Conservation (phyloP, 306 rosid species). For the Pyrus communis region DNA sequence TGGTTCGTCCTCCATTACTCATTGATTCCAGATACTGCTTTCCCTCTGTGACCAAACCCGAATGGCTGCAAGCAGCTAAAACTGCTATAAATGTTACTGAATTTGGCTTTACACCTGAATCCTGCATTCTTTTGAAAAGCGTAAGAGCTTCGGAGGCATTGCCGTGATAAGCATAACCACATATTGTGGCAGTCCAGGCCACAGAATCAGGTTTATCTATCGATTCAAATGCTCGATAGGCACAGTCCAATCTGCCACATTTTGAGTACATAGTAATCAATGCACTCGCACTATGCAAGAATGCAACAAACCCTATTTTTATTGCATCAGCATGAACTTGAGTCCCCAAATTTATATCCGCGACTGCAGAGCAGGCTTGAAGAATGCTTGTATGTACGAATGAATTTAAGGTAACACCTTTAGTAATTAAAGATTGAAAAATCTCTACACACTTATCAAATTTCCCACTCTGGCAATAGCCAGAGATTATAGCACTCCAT, state of each 20-base stretch:
- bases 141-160: slow-evolving; percentile 40
- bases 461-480: slow-evolving; percentile 50
- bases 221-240: slow-evolving; percentile 37
- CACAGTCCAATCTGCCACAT: slow-evolving; percentile 52
- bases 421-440: slow-evolving; percentile 37
- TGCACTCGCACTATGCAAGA: slow-evolving; percentile 49
- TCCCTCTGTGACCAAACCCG: slow-evolving; percentile 44
- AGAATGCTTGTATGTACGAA: slow-evolving; percentile 47
- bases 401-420: slow-evolving; percentile 41
- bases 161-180: slow-evolving; percentile 52
- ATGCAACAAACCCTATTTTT: slow-evolving; percentile 37
- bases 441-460: slow-evolving; percentile 35
- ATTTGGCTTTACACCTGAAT: slow-evolving; percentile 41
- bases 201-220: slow-evolving; percentile 45
- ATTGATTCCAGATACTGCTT: slow-evolving; percentile 43
- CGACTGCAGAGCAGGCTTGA: slow-evolving; percentile 52
- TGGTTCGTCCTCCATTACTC: slow-evolving; percentile 42
- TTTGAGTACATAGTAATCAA: slow-evolving; percentile 61
- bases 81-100: slow-evolving; percentile 49
- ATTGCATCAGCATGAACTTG: slow-evolving; percentile 59
- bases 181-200: slow-evolving; percentile 59
- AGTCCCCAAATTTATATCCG: slow-evolving; percentile 37
- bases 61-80: slow-evolving; percentile 53
- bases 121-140: slow-evolving; percentile 38
- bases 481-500: slow-evolving; percentile 51